Conservation (phyloP, 2,329 filamentous ascomycete genomes). For the Apiospora phragmitis region DNA sequence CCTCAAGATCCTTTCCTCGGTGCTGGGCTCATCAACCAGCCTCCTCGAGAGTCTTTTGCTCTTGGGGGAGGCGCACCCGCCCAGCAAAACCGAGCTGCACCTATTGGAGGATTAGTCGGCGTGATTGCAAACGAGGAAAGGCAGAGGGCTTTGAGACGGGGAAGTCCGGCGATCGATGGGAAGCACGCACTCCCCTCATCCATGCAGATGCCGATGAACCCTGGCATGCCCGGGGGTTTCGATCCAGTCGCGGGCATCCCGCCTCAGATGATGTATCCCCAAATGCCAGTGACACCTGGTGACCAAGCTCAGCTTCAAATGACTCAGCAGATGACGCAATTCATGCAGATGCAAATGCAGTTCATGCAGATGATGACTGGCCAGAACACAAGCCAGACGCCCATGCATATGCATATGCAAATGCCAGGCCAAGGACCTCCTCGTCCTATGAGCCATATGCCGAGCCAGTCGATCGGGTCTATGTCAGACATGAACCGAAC, state of each 20-base stretch:
- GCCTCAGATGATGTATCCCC: conserved; percentile 49
- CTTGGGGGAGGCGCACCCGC: conserved; percentile 60
- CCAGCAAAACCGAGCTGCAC: conserved; percentile 44
- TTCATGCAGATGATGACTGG: conserved; percentile 81
- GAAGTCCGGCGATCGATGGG: conserved; percentile 68
- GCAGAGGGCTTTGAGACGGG: conserved; percentile 73
- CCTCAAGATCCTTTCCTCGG: conserved; percentile 85
- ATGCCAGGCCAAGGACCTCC: conserved; percentile 23
- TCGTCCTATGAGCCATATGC: conserved; percentile 38
- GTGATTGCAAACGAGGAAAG: conserved; percentile 87
- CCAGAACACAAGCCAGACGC: conserved; percentile 35
- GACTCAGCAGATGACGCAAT: conserved; percentile 80
- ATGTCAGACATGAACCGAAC: conserved; percentile 33
- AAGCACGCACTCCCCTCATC: conserved; percentile 37
- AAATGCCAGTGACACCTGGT: conserved; percentile 50
- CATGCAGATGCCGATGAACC: conserved; percentile 33
- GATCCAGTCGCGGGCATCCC: conserved; percentile 53
- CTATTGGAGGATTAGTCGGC: conserved; percentile 79
- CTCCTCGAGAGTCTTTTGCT: conserved; percentile 73
- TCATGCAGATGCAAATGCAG: conserved; percentile 94
- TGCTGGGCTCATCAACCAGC: conserved; percentile 70
- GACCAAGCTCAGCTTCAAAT: conserved; percentile 79
- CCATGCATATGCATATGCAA: conserved; percentile 10
- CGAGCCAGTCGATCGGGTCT: conserved; percentile 45
- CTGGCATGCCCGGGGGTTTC: conserved; percentile 38